Conservation (phyloP, 345 rosid genomes). For the Populus tremula region DNA sequence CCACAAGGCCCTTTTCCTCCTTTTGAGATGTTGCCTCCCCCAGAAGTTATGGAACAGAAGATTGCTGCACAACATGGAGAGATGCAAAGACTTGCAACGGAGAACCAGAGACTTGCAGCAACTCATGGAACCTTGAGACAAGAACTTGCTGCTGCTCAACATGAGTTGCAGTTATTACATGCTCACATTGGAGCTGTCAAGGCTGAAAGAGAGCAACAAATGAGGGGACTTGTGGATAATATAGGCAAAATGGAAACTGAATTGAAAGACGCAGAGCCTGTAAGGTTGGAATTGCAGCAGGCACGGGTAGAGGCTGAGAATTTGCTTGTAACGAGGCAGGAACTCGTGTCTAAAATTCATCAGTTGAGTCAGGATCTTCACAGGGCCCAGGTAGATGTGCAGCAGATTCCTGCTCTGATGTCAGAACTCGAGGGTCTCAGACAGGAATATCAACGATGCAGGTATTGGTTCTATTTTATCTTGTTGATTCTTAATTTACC, state of each 20-base stretch:
- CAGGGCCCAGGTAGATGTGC: slow-evolving; percentile 68
- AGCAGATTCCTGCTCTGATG: slow-evolving; percentile 72
- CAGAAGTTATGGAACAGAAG: slow-evolving; percentile 84
- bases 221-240: slow-evolving; percentile 63
- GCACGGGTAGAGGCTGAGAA: slow-evolving; percentile 72
- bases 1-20: slow-evolving; percentile 50
- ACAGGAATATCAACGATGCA: slow-evolving; percentile 94
- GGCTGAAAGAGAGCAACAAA: slow-evolving; percentile 78
- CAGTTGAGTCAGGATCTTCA: slow-evolving; percentile 78
- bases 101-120: slow-evolving; percentile 81
- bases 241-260: slow-evolving; percentile 78
- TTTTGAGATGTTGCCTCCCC: slow-evolving; percentile 72
- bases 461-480: slow-evolving; percentile 41
- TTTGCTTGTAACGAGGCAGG: slow-evolving; percentile 69
- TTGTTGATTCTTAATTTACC: slow-evolving; percentile 4
- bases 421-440: slow-evolving; percentile 74
- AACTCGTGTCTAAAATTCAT: slow-evolving; percentile 66
- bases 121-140: slow-evolving; percentile 76
- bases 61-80: slow-evolving; percentile 75
- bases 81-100: slow-evolving; percentile 84
- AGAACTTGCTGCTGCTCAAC: slow-evolving; percentile 87
- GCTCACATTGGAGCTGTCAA: slow-evolving; percentile 62
- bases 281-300: slow-evolving; percentile 66
- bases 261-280: slow-evolving; percentile 61
- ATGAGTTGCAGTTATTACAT: slow-evolving; percentile 80